Evolutionary conservation across 345 rosid species (phyloP).

Genomic region (Salix caprea): DNA sequence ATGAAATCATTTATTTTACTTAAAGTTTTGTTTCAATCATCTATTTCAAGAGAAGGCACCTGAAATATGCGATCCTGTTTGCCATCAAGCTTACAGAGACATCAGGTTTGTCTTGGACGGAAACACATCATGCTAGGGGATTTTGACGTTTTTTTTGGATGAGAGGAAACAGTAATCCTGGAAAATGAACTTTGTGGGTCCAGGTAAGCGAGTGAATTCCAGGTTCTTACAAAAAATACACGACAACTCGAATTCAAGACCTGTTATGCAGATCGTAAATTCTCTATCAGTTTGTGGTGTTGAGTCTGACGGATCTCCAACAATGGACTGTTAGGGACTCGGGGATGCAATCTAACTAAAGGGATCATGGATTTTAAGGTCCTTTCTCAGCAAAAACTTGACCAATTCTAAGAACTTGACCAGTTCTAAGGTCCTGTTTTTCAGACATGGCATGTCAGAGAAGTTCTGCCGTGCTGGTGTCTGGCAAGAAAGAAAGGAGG

Average conservation of each 20-base stretch:
- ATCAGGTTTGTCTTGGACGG: neutral
- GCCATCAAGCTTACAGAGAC: neutral
- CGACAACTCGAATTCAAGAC: fast-evolving
- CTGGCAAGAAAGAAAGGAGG: neutral
- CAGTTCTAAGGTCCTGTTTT: neutral
- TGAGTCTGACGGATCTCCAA: neutral
- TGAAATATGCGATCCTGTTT: neutral
- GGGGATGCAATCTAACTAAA: neutral
- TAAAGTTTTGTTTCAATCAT: too few species aligned
- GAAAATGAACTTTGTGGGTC: too few species aligned
- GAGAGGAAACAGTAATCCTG: too few species aligned
- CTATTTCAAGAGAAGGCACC: too few species aligned
- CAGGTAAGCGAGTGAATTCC: too few species aligned
- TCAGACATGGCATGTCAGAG: slow-evolving; percentile 3
- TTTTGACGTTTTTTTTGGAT: too few species aligned
- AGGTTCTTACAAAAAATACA: too few species aligned
- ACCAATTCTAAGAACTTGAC: neutral
- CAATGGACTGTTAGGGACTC: neutral
- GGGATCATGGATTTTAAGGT: neutral
- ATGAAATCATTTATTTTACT: too few species aligned
- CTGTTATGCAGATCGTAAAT: too few species aligned
- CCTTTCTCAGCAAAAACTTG: neutral
- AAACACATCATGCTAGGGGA: neutral
- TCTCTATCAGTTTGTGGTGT: neutral
- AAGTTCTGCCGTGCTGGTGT: neutral